Evolutionary conservation across 1,139 yeast genomes (phyloP).

Genomic region (Maudiozyma humilis): DNA sequence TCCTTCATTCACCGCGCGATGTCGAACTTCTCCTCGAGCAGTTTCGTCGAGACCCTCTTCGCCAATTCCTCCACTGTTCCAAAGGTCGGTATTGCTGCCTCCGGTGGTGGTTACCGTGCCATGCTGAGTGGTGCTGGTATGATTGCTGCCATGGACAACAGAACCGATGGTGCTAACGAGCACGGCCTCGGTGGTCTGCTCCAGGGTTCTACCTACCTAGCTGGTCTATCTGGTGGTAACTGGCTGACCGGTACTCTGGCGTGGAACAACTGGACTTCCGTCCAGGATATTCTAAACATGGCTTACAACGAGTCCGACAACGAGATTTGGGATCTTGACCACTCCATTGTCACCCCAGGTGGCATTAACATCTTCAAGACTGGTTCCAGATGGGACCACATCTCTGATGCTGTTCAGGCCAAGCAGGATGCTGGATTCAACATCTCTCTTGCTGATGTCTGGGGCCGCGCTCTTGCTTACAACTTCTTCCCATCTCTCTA

Average conservation of each 20-base stretch:
- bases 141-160: conserved; percentile 66
- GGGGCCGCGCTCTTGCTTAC: conserved; percentile 82
- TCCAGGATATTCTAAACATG: conserved; percentile 44
- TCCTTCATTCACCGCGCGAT: conserved; percentile 49
- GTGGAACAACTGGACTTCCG: conserved; percentile 74
- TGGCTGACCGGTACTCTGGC: conserved; percentile 57
- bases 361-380: conserved; percentile 59
- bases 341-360: conserved; percentile 54
- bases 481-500: conserved; percentile 55
- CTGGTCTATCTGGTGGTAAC: conserved; percentile 42
- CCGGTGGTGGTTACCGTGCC: conserved; percentile 92
- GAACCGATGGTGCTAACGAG: conserved; percentile 52
- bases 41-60: conserved; percentile 16
- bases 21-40: conserved; percentile 31
- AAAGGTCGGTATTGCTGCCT: conserved; percentile 62
- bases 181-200: conserved; percentile 72
- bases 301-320: conserved; percentile 30
- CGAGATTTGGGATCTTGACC: conserved; percentile 62
- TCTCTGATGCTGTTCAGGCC: conserved; percentile 33
- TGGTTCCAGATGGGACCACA: conserved; percentile 43
- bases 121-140: conserved; percentile 89
- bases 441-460: conserved; percentile 73
- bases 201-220: conserved; percentile 63
- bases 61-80: conserved; percentile 31
- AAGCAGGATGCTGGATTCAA: conserved; percentile 74